Conservation (phyloP, 176 grass and related monocot species). For the Canna indica region DNA sequence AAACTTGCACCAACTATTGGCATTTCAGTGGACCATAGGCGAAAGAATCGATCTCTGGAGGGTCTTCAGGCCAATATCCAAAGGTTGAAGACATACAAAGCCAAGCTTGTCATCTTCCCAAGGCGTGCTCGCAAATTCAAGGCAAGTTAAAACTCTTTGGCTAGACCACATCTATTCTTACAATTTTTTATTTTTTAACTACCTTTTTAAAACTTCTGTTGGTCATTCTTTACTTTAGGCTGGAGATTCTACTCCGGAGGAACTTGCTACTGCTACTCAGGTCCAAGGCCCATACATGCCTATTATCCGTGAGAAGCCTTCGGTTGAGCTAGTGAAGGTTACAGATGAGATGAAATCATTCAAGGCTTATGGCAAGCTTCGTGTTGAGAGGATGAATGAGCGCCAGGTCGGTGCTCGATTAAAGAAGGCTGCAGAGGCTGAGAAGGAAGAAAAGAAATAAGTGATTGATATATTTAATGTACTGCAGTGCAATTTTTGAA, state of each 20-base stretch:
- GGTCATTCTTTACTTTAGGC: constrained; percentile 27
- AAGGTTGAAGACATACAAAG: constrained; percentile 17
- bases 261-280: constrained; percentile 73
- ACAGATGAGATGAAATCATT: constrained; percentile 77
- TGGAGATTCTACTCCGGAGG: constrained; percentile 79
- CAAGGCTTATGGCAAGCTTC: constrained; percentile 77
- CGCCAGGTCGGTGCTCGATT: constrained; percentile 41
- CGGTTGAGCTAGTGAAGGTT: constrained; percentile 65
- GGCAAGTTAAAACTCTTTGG: background rate
- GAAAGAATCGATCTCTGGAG: constrained; percentile 17
- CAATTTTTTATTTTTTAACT: background rate
- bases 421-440: constrained; percentile 64
- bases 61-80: constrained; percentile 21
- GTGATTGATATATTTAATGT: background rate
- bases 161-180: background rate
- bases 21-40: constrained; percentile 18
- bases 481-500: background rate
- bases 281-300: constrained; percentile 77
- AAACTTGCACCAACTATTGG: constrained; percentile 75
- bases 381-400: constrained; percentile 67
- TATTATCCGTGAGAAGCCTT: constrained; percentile 47
- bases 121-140: constrained; percentile 18
- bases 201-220: background rate
- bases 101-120: constrained; percentile 20
- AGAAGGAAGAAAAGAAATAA: constrained; percentile 91